Conservation (phyloP, 495 filamentous ascomycete species). For the Chaetomidium leptoderma region DNA sequence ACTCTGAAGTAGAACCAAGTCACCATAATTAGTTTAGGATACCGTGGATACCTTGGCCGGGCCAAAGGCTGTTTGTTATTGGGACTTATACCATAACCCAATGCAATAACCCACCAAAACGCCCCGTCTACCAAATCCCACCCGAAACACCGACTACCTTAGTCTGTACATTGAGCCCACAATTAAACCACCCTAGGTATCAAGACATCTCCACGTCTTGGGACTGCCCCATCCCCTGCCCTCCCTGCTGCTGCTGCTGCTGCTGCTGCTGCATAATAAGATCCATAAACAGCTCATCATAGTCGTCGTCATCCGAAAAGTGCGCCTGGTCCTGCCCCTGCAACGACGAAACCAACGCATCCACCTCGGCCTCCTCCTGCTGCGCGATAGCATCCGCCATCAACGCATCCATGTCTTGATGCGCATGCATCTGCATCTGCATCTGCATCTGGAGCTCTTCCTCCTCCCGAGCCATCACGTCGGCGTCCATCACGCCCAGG, state of each 20-base stretch:
- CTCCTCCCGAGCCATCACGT: constrained; percentile 19
- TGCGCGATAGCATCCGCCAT: constrained; percentile 45
- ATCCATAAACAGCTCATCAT: constrained; percentile 58
- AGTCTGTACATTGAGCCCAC: background rate
- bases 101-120: constrained; percentile 3
- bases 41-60: too few species aligned
- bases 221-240: background rate
- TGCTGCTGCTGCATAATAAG: constrained; percentile 15
- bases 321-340: constrained; percentile 7
- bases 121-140: background rate
- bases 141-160: constrained; percentile 6
- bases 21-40: constrained; percentile 7
- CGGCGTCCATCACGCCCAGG: constrained; percentile 37
- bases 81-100: constrained; percentile 2
- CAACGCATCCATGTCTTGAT: constrained; percentile 36
- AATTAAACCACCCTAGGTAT: background rate
- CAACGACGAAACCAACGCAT: constrained; percentile 48
- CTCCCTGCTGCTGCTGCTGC: background rate
- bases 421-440: constrained; percentile 22
- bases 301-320: constrained; percentile 56
- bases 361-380: constrained; percentile 55
- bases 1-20: background rate
- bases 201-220: constrained; percentile 36
- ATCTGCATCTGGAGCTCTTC: constrained; percentile 46
- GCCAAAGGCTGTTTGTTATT: too few species aligned